Evolutionary conservation across 495 filamentous ascomycete species (phyloP), one percentile per base, ranked within the genome.

Genomic region (Penicillium samsonianum): DNA sequence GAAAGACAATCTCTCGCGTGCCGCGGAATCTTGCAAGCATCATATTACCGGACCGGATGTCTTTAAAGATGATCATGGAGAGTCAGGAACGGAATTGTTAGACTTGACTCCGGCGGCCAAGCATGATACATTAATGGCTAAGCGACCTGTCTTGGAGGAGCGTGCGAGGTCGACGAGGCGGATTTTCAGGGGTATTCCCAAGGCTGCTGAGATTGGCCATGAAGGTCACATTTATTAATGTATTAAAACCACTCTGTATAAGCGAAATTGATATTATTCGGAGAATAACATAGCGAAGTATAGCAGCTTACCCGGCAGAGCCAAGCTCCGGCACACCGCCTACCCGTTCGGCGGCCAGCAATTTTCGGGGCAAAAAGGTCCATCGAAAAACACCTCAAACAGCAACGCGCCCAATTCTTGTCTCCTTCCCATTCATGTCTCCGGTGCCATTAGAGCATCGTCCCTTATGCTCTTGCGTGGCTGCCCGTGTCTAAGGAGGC

Each of bases 101-200:
- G 71, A 70, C 59, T 60, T 76, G 59, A 75, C 67, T 2, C 72
- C 73, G 0, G 54, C 54, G 2, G 60, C 64, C 8, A 62, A 64
- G 57, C 70, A 55, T 40, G 62, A 71, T 33, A 64, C 61, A 20
- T 48, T 77, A 11, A 42, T 70, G 47, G 69, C 65, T 11, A 73
- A 57, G 55, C 66, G 62, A 30, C 67, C 63, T 52, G 60, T 58
- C 30, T 49, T 68, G 11, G 64, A 61, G 41, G 67, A 67, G 28
- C 72, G 68, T 2, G 44, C 58, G 25, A 53, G 20, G 38, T 74
- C 74, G 37, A 60, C 67, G 26, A 72, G 74, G 42, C 60, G 61
- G 41, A 69, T 70, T 25, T 82, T 82, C 59, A 76, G 67, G 63
- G 80, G 80, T 0, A 80, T 82, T 56, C 78, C 80, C 1, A 66